phyloP scores from a whole-genome alignment of 176 grass and related monocot species.

The Aegilops sharonensis region DNA sequence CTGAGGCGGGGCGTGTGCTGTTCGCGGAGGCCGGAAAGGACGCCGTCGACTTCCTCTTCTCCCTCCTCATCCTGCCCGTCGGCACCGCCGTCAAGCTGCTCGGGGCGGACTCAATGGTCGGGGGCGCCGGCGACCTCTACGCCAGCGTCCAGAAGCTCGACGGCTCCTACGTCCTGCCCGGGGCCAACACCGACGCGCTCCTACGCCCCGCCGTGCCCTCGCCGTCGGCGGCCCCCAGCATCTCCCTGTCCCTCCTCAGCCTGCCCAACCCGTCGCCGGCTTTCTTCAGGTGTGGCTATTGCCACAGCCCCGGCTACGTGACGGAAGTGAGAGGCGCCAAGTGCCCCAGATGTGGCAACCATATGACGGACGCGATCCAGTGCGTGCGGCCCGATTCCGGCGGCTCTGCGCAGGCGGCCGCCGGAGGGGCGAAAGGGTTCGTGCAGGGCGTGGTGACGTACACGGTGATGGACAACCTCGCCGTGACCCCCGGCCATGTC shows the following conservation, averaged over 20 bases:
- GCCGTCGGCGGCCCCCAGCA: background rate
- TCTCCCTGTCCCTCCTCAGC: too few species aligned
- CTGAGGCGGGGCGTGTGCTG: background rate
- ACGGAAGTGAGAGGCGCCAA: background rate
- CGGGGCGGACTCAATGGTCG: background rate
- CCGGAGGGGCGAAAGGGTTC: background rate
- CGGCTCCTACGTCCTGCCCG: background rate
- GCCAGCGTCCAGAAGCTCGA: background rate
- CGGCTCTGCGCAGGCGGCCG: background rate
- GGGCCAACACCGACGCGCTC: background rate
- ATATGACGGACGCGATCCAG: background rate
- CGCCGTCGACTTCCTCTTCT: background rate
- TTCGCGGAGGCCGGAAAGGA: background rate
- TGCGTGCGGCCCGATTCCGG: background rate
- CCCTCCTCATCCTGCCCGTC: background rate
- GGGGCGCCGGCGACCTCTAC: background rate
- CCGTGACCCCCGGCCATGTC: slow-evolving; percentile 1
- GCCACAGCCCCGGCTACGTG: background rate
- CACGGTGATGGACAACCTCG: background rate
- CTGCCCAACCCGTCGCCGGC: too few species aligned
- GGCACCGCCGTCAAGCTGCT: background rate
- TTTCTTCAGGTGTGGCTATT: background rate
- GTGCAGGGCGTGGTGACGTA: background rate
- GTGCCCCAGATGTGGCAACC: background rate
- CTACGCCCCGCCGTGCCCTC: background rate